Base-by-base conservation (phyloP, 768 basidiomycete species). In the Rhizopogon rudus region DNA sequence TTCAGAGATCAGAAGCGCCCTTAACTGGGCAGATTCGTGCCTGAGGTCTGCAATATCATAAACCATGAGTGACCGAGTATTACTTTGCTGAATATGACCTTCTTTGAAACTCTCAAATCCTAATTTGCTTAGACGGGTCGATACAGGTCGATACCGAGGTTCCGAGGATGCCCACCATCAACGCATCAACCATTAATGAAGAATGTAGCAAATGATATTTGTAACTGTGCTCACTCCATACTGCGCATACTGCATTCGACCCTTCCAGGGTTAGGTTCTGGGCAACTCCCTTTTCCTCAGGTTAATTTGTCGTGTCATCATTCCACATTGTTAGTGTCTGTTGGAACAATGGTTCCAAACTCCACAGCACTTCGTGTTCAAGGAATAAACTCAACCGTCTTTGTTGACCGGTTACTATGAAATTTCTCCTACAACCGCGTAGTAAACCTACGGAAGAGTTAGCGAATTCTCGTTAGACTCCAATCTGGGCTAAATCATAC, bases 141-240 rank as follows among this genome's bases (percentile, higher is more conserved):
- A 44, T 17, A 14, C 10, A 35, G 2, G 7, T 49, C 48, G 48
- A 9, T 2, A 37, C 58, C 56, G 56, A 57, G 58, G 58, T 57
- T 20, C 58, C 58, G 58, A 59, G 56, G 58, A 41, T 13, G 3
- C 41, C 17, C n/a, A 29, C 44, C 31, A 46, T 46, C 9, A 33
- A 33, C 8, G 25, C 25, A 25, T 25, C 25, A 25, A 25, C 25
- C 25, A 33, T 17, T 35, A 22, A 9, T 37, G 20, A 22, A 25
- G 35, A 37, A 35, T 12, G 17, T 6, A 48, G 33, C 13, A 17
- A 46, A 33, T 31, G 33, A 33, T 14, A 17, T 33, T 48, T 33
- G 29, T 29, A 44, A 44, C 16, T 5, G 16, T 29, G n/a, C 45
- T 17, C 10, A 16, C 17, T 33, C 3, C 35, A 5, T 37, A 13